Evolutionary conservation across 1,139 yeast species (phyloP).

Genomic region (Kodamaea plutei): DNA sequence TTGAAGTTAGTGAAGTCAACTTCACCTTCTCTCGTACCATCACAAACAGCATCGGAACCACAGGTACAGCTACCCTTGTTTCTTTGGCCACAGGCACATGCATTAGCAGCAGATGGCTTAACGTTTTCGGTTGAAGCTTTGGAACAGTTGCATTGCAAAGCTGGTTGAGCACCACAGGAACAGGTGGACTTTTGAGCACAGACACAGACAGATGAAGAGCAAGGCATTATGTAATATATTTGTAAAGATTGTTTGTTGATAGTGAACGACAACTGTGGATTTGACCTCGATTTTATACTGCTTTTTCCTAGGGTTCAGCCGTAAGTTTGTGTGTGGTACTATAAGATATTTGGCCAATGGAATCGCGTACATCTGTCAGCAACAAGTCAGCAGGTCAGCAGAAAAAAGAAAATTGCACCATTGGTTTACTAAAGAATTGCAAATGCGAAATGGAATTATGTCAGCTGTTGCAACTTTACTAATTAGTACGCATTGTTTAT

Average conservation of each 20-base stretch:
- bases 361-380: conserved; percentile 1
- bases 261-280: conserved; percentile 5
- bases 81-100: conserved; percentile 50
- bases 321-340: too few relatives aligned
- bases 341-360: conserved; percentile 1
- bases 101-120: conserved; percentile 29
- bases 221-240: conserved; percentile 26
- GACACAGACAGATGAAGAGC: conserved; percentile 43
- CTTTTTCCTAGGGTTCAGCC: too few relatives aligned
- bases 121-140: conserved; percentile 42
- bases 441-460: too few relatives aligned
- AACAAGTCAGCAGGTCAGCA: too few relatives aligned
- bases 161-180: conserved; percentile 48
- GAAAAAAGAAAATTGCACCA: too few relatives aligned
- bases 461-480: too few relatives aligned
- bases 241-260: neutral
- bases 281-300: conserved; percentile 6
- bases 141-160: conserved; percentile 42
- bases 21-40: conserved; percentile 46
- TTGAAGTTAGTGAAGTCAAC: conserved; percentile 39
- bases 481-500: too few relatives aligned
- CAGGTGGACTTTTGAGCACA: conserved; percentile 50
- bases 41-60: conserved; percentile 37
- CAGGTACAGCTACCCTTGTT: conserved; percentile 39
- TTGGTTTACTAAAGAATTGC: too few relatives aligned